Conservation (phyloP, 768 basidiomycete genomes). For the Amyloporia xantha region DNA sequence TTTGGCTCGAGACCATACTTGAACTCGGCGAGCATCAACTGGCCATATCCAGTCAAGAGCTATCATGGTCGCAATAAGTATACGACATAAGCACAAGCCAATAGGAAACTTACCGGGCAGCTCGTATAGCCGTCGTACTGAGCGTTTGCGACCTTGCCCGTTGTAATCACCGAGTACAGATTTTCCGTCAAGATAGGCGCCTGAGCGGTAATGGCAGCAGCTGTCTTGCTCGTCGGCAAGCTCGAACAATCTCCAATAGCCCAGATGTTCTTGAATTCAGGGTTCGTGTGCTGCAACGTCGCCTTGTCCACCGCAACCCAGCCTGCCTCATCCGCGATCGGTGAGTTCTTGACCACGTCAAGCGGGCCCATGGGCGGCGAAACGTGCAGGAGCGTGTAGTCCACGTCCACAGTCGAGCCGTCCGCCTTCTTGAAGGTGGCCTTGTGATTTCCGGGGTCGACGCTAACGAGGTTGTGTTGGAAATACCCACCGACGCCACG, state of each 20-base stretch:
- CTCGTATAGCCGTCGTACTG: constrained; percentile 86
- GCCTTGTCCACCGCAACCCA: constrained; percentile 85
- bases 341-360: constrained; percentile 69
- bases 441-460: constrained; percentile 63
- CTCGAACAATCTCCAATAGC: constrained; percentile 89
- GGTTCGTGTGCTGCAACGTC: constrained; percentile 81
- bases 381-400: constrained; percentile 81
- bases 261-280: constrained; percentile 76
- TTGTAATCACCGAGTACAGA: constrained; percentile 66
- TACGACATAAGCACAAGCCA: constrained; percentile 2
- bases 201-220: constrained; percentile 88
- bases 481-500: constrained; percentile 81
- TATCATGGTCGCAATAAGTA: constrained; percentile 22
- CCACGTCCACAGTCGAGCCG: constrained; percentile 58
- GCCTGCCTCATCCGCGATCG: constrained; percentile 74
- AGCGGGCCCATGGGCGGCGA: constrained; percentile 91
- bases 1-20: constrained; percentile 86
- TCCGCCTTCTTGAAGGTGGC: constrained; percentile 85
- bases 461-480: constrained; percentile 71
- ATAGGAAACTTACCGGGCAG: constrained; percentile 59
- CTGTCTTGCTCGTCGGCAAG: constrained; percentile 93
- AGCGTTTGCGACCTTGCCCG: constrained; percentile 62
- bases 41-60: constrained; percentile 77
- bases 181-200: constrained; percentile 90
- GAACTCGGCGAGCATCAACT: constrained; percentile 88